These are phyloP conservation scores for Yamagishiella unicocca DNA, from an alignment of 139 green algal species.

Conservation along the genomic window DNA sequence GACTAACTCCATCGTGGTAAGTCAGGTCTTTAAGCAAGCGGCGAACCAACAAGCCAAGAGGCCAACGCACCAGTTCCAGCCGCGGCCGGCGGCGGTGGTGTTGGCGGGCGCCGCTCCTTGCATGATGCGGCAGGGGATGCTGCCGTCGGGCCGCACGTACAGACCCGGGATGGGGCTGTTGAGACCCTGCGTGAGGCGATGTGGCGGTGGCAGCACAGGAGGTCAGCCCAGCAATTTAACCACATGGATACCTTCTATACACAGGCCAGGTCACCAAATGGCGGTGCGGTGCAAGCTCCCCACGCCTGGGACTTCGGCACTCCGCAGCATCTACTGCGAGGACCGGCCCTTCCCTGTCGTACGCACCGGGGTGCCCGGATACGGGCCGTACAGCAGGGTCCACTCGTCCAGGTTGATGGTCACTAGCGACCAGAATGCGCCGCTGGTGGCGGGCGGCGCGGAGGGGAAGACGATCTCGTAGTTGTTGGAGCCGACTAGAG, in stretches of 20 bases:
- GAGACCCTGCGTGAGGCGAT: not conserved
- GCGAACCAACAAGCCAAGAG: not conserved
- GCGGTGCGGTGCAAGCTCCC: too few relatives aligned
- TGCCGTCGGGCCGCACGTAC: not conserved
- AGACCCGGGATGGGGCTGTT: not conserved
- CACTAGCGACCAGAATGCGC: conserved; percentile 10
- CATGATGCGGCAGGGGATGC: not conserved
- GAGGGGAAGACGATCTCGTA: not conserved
- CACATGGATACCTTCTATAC: too few relatives aligned
- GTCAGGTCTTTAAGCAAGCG: not conserved
- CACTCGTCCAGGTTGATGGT: not conserved
- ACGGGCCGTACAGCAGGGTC: not conserved
- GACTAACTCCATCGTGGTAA: not conserved
- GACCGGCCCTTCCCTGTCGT: too few relatives aligned
- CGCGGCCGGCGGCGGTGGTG: not conserved
- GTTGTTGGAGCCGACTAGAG: not conserved
- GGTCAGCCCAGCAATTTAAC: too few relatives aligned
- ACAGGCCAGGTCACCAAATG: too few relatives aligned
- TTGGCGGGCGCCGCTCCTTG: not conserved
- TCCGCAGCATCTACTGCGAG: too few relatives aligned
- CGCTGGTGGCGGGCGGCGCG: not conserved
- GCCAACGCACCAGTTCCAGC: conserved; percentile 11
- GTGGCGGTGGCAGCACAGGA: too few relatives aligned
- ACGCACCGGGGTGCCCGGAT: not conserved
- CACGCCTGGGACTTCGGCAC: too few relatives aligned